Percentiles rank a stretch among this genome's conserved stretches.
Evolutionary conservation across 345 rosid species (phyloP).

Genomic region (Microcos paniculata): DNA sequence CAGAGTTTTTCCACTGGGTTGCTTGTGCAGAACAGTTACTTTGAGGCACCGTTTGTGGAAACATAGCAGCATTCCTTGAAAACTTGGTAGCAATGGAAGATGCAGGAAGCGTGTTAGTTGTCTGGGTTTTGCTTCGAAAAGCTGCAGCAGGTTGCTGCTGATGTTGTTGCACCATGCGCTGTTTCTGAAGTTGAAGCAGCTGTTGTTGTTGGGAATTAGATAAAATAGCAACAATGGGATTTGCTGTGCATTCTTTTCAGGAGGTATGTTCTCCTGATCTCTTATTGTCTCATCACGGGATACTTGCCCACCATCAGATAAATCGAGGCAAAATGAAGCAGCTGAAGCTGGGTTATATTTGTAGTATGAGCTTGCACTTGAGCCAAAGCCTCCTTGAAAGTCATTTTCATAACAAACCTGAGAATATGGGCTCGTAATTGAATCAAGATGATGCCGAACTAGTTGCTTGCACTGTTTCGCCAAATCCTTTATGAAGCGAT

Average conservation of each 20-base stretch:
- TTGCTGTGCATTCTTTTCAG: slow-evolving; percentile 61
- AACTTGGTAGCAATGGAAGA: no score
- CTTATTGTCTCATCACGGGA: slow-evolving; percentile 48
- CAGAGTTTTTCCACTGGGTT: no score
- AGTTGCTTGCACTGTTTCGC: slow-evolving; percentile 88
- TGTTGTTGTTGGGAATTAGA: no score
- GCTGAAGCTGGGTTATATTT: slow-evolving; percentile 52
- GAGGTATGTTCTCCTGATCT: slow-evolving; percentile 83
- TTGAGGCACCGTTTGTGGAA: no score
- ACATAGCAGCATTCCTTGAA: no score
- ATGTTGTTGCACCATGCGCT: no score
- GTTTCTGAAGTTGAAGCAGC: no score
- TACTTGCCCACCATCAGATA: slow-evolving; percentile 52
- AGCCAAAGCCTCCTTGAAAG: slow-evolving; percentile 61
- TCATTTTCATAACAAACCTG: slow-evolving; percentile 82
- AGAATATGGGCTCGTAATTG: slow-evolving; percentile 93
- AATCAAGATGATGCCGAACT: slow-evolving; percentile 92
- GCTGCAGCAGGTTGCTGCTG: no score
- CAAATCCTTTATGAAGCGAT: slow-evolving; percentile 67
- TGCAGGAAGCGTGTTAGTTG: no score
- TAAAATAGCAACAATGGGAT: no score
- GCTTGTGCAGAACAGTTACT: no score
- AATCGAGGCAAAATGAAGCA: slow-evolving; percentile 66
- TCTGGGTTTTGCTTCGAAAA: no score
- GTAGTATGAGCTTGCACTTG: slow-evolving; percentile 34